A percentile compares a stretch with the other conserved stretches of the same genome.
These are phyloP conservation scores for Jamesozyma rosinii DNA, from an alignment of 805 yeast genomes.

Conservation along the genomic window DNA sequence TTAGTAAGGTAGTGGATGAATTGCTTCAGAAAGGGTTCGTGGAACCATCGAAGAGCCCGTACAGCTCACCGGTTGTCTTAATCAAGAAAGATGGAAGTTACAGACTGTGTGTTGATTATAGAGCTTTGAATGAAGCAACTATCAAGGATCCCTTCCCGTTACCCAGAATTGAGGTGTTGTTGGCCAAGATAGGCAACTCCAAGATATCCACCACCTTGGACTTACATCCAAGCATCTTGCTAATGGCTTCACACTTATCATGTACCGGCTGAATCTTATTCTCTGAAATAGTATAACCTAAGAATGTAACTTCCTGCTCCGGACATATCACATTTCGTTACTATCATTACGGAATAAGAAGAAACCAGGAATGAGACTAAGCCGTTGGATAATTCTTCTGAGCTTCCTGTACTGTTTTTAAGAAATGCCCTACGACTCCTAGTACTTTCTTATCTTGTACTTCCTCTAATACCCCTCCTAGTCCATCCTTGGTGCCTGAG, in stretches of 20 bases:
- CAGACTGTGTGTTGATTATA: conserved; percentile 8
- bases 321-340: conserved; percentile 9
- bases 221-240: conserved; percentile 6
- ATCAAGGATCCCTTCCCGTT: conserved; percentile 6
- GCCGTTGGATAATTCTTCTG: too few species aligned
- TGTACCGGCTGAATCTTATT: conserved; percentile 9
- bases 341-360: conserved; percentile 4
- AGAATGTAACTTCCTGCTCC: conserved; percentile 7
- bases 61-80: conserved; percentile 12
- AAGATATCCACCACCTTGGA: conserved; percentile 5
- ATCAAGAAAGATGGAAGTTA: conserved; percentile 10
- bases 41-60: conserved; percentile 7
- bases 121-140: conserved; percentile 6
- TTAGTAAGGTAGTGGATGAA: conserved; percentile 5
- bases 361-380: conserved; percentile 7
- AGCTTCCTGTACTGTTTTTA: too few species aligned
- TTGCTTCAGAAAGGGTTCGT: conserved; percentile 6
- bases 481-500: too few species aligned
- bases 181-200: conserved; percentile 2
- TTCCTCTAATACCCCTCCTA: too few species aligned
- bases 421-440: too few species aligned
- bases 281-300: conserved; percentile 6
- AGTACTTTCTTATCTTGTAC: too few species aligned
- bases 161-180: conserved; percentile 5
- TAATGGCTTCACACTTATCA: conserved; percentile 11